These are phyloP conservation scores for Termitomyces sp. DNA, from an alignment of 768 basidiomycete genomes.

Conservation along the genomic window DNA sequence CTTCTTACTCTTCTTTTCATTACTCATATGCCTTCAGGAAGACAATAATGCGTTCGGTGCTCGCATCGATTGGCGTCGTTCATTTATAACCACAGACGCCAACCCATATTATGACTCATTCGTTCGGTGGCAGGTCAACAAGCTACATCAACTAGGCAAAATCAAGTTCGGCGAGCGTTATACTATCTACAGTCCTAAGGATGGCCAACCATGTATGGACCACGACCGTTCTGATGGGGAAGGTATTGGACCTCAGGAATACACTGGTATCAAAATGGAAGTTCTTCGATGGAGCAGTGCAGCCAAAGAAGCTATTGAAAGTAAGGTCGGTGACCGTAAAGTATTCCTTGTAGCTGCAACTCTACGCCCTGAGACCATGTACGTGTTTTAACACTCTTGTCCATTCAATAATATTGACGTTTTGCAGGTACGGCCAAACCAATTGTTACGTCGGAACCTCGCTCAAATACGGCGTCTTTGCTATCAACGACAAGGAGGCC, in stretches of 20 bases:
- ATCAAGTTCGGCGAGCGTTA: constrained; percentile 98
- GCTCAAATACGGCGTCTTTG: constrained; percentile 91
- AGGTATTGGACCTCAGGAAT: constrained; percentile 92
- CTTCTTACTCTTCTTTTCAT: not conserved
- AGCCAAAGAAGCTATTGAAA: constrained; percentile 58
- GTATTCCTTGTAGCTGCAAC: constrained; percentile 96
- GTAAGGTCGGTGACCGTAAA: constrained; percentile 70
- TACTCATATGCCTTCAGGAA: constrained; percentile 15
- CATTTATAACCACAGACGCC: constrained; percentile 89
- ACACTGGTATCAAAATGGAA: constrained; percentile 92
- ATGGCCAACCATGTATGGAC: constrained; percentile 99
- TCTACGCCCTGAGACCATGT: constrained; percentile 96
- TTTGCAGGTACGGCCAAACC: constrained; percentile 87
- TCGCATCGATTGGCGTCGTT: constrained; percentile 94
- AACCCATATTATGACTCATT: constrained; percentile 98
- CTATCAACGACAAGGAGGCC: constrained; percentile 80
- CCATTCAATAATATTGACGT: not conserved
- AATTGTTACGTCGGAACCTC: constrained; percentile 92
- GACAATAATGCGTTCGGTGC: constrained; percentile 90
- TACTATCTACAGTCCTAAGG: constrained; percentile 97
- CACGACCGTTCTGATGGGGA: constrained; percentile 96
- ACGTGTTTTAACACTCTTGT: constrained; percentile 19
- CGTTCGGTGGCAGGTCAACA: constrained; percentile 98
- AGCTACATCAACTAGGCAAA: constrained; percentile 77
- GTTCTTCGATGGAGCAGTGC: constrained; percentile 78